Evolutionary conservation across 805 yeast genomes (phyloP).

Genomic region (Zygoascus tannicola): DNA sequence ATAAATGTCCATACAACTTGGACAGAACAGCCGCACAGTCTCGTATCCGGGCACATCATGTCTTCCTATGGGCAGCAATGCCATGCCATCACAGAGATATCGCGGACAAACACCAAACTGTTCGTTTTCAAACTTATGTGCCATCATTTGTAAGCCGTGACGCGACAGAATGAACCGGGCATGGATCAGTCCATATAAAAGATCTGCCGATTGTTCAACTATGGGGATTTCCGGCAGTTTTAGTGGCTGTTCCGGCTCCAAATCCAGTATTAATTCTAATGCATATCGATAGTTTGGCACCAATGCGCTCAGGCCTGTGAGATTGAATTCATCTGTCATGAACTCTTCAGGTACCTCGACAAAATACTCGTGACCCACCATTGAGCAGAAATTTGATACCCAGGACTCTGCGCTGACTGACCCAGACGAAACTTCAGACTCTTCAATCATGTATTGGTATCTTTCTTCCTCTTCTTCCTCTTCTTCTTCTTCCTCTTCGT

Average conservation of each 20-base stretch:
- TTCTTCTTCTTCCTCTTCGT: conserved; percentile 10
- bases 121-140: conserved; percentile 82
- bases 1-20: conserved; percentile 87
- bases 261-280: conserved; percentile 78
- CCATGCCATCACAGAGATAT: conserved; percentile 81
- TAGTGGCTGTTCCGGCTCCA: conserved; percentile 52
- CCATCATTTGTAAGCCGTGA: conserved; percentile 75
- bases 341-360: conserved; percentile 88
- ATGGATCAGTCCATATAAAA: conserved; percentile 87
- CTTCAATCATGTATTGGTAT: conserved; percentile 3
- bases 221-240: conserved; percentile 62
- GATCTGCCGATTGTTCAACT: conserved; percentile 83
- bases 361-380: conserved; percentile 80
- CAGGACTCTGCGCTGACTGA: conserved; percentile 53
- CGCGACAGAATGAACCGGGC: conserved; percentile 84
- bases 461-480: conserved; percentile 11
- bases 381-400: conserved; percentile 71
- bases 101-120: conserved; percentile 92
- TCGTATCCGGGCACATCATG: conserved; percentile 86
- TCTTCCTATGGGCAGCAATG: conserved; percentile 82
- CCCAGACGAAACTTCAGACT: conserved; percentile 16
- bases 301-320: conserved; percentile 76
- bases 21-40: conserved; percentile 87
- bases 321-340: conserved; percentile 92
- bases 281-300: conserved; percentile 92